Percentiles rank a stretch among this genome's conserved stretches.
Evolutionary conservation across 2,329 filamentous ascomycete species (phyloP).

Genomic region (Colletotrichum sp.): DNA sequence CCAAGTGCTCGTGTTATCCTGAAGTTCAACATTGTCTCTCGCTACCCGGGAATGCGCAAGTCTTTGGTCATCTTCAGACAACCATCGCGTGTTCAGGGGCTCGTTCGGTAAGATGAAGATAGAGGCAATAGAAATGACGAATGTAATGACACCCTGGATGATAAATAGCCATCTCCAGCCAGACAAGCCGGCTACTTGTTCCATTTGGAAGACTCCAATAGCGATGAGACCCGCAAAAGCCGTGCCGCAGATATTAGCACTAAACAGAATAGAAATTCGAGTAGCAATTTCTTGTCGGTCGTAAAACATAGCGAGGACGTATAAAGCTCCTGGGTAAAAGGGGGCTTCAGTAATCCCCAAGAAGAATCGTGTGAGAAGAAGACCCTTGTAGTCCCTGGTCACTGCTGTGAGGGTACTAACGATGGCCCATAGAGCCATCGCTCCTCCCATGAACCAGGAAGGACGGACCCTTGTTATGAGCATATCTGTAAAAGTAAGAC

Average conservation of each 20-base stretch:
- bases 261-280: constrained; percentile 38
- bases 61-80: constrained; percentile 38
- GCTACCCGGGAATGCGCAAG: constrained; percentile 44
- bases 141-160: constrained; percentile 38
- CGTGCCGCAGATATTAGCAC: constrained; percentile 28
- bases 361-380: constrained; percentile 37
- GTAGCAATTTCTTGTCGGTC: constrained; percentile 39
- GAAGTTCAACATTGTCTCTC: constrained; percentile 26
- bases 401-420: constrained; percentile 29
- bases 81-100: constrained; percentile 38
- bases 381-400: constrained; percentile 30
- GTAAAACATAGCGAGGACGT: constrained; percentile 38
- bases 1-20: constrained; percentile 41
- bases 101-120: constrained; percentile 38
- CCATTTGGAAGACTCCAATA: constrained; percentile 35
- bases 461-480: constrained; percentile 12
- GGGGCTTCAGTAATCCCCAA: constrained; percentile 37
- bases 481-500: constrained; percentile 1
- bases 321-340: constrained; percentile 23
- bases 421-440: constrained; percentile 14
- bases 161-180: constrained; percentile 56
- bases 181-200: constrained; percentile 43
- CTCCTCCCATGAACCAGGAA: constrained; percentile 3
- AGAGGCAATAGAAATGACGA: constrained; percentile 30
- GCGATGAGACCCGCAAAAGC: constrained; percentile 25